A percentile compares a stretch with the other conserved stretches of the same genome.
These are phyloP conservation scores for Penicillium sp. DNA, from an alignment of 2,329 filamentous ascomycete species.

Conservation along the genomic window DNA sequence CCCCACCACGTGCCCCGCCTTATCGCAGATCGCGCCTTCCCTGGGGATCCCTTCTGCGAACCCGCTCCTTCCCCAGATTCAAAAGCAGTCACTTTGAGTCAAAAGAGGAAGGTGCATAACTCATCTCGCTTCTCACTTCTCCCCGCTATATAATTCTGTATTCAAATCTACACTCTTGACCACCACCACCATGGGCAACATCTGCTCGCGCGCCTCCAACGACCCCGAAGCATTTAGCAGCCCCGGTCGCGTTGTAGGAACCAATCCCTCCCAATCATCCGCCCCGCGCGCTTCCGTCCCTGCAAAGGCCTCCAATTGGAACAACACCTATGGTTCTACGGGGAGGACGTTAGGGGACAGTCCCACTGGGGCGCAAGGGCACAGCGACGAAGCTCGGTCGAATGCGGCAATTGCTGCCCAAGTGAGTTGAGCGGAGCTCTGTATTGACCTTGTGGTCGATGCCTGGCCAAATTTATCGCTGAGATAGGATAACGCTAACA, in stretches of 20 bases:
- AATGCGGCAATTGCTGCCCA: slow-evolving; percentile 83
- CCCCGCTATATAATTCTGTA: too few relatives aligned
- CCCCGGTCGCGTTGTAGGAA: slow-evolving; percentile 73
- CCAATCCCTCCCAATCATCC: slow-evolving; percentile 48
- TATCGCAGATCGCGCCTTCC: neutral
- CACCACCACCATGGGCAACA: slow-evolving; percentile 82
- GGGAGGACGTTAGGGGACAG: slow-evolving; percentile 67
- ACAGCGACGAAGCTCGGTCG: slow-evolving; percentile 63
- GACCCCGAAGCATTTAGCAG: slow-evolving; percentile 67
- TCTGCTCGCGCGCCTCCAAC: slow-evolving; percentile 74
- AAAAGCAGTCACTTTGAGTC: neutral
- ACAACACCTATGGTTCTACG: slow-evolving; percentile 55
- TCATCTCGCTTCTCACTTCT: neutral
- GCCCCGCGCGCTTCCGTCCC: slow-evolving; percentile 56
- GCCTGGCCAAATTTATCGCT: too few relatives aligned
- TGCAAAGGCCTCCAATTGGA: slow-evolving; percentile 49
- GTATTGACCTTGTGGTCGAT: too few relatives aligned
- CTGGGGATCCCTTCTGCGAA: neutral
- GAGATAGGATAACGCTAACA: neutral
- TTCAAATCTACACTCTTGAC: too few relatives aligned
- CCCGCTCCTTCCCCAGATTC: neutral
- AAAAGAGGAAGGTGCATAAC: neutral
- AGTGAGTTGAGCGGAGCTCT: slow-evolving; percentile 57
- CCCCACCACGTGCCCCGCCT: neutral
- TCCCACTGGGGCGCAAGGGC: slow-evolving; percentile 25